A percentile compares a stretch with the other conserved stretches of the same genome.
Evolutionary conservation across 768 basidiomycete species (phyloP).

Genomic region (Boletus rex-veris): DNA sequence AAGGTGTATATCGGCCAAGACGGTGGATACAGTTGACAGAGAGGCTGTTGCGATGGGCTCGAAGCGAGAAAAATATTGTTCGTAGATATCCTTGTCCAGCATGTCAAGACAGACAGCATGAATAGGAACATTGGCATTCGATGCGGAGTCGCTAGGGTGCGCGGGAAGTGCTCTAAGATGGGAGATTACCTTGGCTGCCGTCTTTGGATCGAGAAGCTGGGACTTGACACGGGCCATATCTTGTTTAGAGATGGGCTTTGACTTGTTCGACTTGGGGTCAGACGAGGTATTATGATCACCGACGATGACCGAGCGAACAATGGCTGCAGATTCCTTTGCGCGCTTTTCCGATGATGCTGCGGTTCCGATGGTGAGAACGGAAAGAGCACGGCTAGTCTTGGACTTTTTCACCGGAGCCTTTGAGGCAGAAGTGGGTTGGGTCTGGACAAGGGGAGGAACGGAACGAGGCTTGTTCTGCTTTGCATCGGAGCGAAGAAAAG

Average conservation of each 20-base stretch:
- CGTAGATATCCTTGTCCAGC: slow-evolving; percentile 59
- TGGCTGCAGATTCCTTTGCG: slow-evolving; percentile 59
- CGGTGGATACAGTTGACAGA: slow-evolving; percentile 44
- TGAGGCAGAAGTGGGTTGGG: slow-evolving; percentile 30
- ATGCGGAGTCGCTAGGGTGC: slow-evolving; percentile 8
- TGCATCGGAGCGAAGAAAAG: slow-evolving; percentile 38
- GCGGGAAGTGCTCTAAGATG: slow-evolving; percentile 61
- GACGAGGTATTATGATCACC: slow-evolving; percentile 41
- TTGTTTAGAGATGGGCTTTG: slow-evolving; percentile 42
- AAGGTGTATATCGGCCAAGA: slow-evolving; percentile 59
- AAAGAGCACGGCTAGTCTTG: slow-evolving; percentile 34
- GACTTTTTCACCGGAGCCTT: slow-evolving; percentile 41
- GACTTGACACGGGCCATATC: slow-evolving; percentile 64
- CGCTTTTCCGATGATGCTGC: slow-evolving; percentile 47
- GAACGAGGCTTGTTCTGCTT: slow-evolving; percentile 25
- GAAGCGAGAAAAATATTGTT: slow-evolving; percentile 55
- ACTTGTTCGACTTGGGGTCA: slow-evolving; percentile 35
- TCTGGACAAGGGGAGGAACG: slow-evolving; percentile 7
- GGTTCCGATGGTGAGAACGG: slow-evolving; percentile 29
- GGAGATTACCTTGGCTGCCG: slow-evolving; percentile 68
- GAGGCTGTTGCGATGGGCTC: slow-evolving; percentile 47
- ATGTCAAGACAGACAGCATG: slow-evolving; percentile 73
- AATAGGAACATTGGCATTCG: slow-evolving; percentile 45
- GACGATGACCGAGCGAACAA: slow-evolving; percentile 66
- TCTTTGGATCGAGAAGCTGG: slow-evolving; percentile 61